Base-by-base conservation (phyloP, 352 stramenopile species). In the Globisporangium emineosum region DNA sequence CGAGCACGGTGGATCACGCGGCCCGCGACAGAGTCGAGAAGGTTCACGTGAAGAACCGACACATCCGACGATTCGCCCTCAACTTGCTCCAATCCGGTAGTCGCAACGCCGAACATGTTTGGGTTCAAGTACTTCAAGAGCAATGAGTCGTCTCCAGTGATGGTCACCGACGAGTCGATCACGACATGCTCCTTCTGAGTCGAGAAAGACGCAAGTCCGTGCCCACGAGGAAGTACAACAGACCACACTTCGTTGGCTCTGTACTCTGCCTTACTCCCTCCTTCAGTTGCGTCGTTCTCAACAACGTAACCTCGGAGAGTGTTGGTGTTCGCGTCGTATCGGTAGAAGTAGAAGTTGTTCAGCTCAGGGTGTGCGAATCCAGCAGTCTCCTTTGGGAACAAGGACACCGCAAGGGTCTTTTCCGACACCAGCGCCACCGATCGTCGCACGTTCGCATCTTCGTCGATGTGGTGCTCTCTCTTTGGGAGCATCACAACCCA, bases 41-140 rank as follows among this genome's bases (percentile, higher is more conserved):
- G 62, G 57, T 81, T 97, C 13, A 98, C 79, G 62, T 97, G 90
- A 56, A 93, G 77, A 53, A 90, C 79, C 21, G 79, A 68, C 12
- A 77, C 64, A 13, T 57, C 65, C 42, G 82, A 67, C 10, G 47
- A 29, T 51, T 74, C 84, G 27, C 65, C 66, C 33, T 70, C 70
- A 7, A 76, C 63, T 32, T 57, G 37, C 58, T 94, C 84, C 3
- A 66, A 77, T 7, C 78, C 66, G 49, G 97, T 71, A 8, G 94
- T 98, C 15, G 96, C 84, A 47, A 99, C 66, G 1, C 93, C 91
- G 47, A 96, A 90, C 55, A 99, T 77, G 70, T 99, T 96, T 37
- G 97, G 96, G 76, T 99, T 99, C 43, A 99, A 68, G 75, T 99
- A 99, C 77, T 99, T 99, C 56, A 99, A 77, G 32, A 99, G 71